phyloP scores from a whole-genome alignment of 495 filamentous ascomycete species.

The Trichoderma gamsii region DNA sequence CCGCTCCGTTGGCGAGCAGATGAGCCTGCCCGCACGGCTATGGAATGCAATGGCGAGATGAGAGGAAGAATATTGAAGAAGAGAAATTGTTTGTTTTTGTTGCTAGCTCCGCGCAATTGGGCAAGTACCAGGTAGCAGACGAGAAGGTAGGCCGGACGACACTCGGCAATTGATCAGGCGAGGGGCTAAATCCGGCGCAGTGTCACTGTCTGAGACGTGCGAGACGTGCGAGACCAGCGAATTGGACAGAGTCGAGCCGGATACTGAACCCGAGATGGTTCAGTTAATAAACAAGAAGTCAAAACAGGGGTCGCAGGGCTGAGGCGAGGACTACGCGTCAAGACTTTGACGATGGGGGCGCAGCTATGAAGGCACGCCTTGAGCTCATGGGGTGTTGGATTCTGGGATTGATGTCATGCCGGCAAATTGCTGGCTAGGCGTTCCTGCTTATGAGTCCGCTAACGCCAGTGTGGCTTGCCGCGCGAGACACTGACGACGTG shows the following conservation, averaged over 20 bases:
- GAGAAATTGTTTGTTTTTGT: background rate
- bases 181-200: background rate
- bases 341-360: constrained; percentile 3
- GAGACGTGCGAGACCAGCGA: background rate
- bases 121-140: background rate
- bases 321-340: background rate
- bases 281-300: background rate
- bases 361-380: background rate
- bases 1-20: background rate
- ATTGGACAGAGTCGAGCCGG: background rate
- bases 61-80: background rate
- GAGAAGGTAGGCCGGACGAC: background rate
- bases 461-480: constrained; percentile 1
- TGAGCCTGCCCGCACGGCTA: background rate
- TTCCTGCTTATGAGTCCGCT: background rate
- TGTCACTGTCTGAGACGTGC: background rate
- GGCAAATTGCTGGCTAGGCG: background rate
- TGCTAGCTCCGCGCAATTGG: background rate
- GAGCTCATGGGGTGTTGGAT: background rate
- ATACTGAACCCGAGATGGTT: background rate
- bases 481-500: background rate
- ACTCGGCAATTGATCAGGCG: background rate
- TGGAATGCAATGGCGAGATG: background rate
- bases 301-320: background rate
- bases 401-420: constrained; percentile 7